Percentiles rank a stretch among this genome's conserved stretches.
Conservation (phyloP, 1,139 yeast species). For the Hemisphaericaspora xylofermentans region DNA sequence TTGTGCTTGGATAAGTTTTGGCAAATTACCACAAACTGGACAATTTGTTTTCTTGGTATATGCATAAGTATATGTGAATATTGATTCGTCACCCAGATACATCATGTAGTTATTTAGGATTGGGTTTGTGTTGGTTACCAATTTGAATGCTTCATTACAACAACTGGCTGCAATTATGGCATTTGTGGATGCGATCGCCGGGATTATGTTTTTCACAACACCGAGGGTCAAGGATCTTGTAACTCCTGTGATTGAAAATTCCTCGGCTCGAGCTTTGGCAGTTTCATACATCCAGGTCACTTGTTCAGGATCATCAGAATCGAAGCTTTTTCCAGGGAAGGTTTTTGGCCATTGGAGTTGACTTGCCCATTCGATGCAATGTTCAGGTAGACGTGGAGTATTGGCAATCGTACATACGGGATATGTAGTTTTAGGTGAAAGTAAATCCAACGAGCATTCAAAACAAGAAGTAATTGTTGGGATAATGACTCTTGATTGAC, state of each 20-base stretch:
- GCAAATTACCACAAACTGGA: constrained; percentile 67
- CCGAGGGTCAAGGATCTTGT: constrained; percentile 75
- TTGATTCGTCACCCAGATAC: constrained; percentile 79
- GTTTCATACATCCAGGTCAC: constrained; percentile 62
- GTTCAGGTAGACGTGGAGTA: constrained; percentile 91
- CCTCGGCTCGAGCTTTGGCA: constrained; percentile 59
- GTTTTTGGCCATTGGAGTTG: constrained; percentile 70
- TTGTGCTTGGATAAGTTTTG: constrained; percentile 32
- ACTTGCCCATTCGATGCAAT: constrained; percentile 90
- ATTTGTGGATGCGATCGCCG: constrained; percentile 93
- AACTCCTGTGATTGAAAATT: constrained; percentile 71
- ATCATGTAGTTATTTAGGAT: constrained; percentile 78
- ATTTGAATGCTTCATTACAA: constrained; percentile 83
- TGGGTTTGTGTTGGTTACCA: constrained; percentile 69
- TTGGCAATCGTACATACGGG: constrained; percentile 96
- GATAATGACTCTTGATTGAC: constrained; percentile 84
- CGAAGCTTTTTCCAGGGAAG: constrained; percentile 50
- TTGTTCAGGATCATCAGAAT: constrained; percentile 69
- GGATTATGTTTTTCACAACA: constrained; percentile 87
- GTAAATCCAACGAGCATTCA: constrained; percentile 83
- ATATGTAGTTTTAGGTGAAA: constrained; percentile 67
- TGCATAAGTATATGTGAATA: constrained; percentile 70
- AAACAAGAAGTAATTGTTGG: constrained; percentile 88
- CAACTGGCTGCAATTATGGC: constrained; percentile 91
- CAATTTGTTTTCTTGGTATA: constrained; percentile 63